Evolutionary conservation across 164 flowering plant genomes (phyloP).

Genomic region (Cinnamomum micranthum): DNA sequence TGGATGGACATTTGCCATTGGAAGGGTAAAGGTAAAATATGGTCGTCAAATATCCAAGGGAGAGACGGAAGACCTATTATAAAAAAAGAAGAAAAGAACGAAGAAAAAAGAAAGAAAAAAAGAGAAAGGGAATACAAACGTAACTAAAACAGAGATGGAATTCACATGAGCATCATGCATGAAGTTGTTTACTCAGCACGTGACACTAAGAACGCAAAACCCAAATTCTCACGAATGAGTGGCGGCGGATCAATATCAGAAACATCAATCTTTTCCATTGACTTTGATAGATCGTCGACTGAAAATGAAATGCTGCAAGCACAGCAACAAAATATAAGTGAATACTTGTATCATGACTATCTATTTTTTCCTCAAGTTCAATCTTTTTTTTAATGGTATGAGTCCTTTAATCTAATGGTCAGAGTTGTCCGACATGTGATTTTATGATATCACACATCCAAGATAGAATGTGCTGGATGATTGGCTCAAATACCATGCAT

Average conservation of each 20-base stretch:
- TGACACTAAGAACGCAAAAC: constrained; percentile 85
- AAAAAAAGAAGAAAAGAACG: neutral
- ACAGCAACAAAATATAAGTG: constrained; percentile 2
- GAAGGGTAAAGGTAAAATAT: neutral
- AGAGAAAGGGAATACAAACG: neutral
- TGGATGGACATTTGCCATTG: neutral
- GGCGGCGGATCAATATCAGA: constrained; percentile 87
- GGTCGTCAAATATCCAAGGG: neutral
- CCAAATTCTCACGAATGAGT: constrained; percentile 85
- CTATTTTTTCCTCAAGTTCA: too few relatives aligned
- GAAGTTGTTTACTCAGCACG: constrained; percentile 35
- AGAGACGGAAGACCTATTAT: neutral
- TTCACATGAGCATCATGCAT: neutral
- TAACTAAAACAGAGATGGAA: neutral
- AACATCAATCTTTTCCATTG: constrained; percentile 86
- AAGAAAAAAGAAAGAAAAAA: neutral
- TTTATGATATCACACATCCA: neutral
- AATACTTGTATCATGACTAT: neutral
- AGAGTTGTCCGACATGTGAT: neutral
- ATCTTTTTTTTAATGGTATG: neutral
- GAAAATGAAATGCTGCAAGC: constrained; percentile 96
- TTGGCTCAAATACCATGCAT: neutral
- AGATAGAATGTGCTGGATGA: neutral
- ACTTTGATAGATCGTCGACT: constrained; percentile 91
- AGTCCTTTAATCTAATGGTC: neutral